Conservation (phyloP, 345 rosid genomes). For the Bruguiera parviflora region DNA sequence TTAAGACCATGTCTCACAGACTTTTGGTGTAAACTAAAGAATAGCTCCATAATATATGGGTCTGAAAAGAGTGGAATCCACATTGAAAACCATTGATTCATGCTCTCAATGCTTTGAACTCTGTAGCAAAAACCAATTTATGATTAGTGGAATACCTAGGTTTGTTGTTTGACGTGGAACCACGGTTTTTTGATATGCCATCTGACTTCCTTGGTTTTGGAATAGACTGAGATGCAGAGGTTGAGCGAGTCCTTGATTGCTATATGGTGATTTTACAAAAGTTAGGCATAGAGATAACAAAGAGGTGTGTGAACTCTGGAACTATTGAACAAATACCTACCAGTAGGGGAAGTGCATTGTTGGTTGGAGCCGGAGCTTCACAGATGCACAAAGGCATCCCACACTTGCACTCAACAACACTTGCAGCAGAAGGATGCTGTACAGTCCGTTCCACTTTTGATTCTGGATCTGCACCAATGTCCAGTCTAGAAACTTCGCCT, state of each 20-base stretch:
- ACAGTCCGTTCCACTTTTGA: conserved; percentile 32
- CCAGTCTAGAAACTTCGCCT: conserved; percentile 50
- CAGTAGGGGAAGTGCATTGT: conserved; percentile 31
- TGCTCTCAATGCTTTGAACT: no score
- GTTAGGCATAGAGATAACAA: no score
- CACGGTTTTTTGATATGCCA: conserved; percentile 42
- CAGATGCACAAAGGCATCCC: conserved; percentile 98
- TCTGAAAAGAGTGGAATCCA: no score
- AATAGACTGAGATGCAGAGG: conserved; percentile 27
- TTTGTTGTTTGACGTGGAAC: conserved; percentile 57
- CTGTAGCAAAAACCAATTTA: no score
- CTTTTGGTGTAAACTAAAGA: no score
- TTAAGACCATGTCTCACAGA: no score
- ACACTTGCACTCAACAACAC: conserved; percentile 67
- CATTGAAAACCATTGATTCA: no score
- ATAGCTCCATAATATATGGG: no score
- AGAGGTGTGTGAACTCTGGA: no score
- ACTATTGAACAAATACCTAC: conserved; percentile 19
- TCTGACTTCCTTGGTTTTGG: conserved; percentile 49
- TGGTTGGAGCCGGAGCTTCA: conserved; percentile 50
- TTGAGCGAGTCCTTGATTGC: conserved; percentile 39
- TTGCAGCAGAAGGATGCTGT: conserved; percentile 26
- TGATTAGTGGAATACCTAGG: conserved; percentile 32
- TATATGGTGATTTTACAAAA: not conserved
- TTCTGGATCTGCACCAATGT: conserved; percentile 38